These are phyloP conservation scores for Penicillium angulare DNA, from an alignment of 495 filamentous ascomycete genomes.

Conservation along the genomic window DNA sequence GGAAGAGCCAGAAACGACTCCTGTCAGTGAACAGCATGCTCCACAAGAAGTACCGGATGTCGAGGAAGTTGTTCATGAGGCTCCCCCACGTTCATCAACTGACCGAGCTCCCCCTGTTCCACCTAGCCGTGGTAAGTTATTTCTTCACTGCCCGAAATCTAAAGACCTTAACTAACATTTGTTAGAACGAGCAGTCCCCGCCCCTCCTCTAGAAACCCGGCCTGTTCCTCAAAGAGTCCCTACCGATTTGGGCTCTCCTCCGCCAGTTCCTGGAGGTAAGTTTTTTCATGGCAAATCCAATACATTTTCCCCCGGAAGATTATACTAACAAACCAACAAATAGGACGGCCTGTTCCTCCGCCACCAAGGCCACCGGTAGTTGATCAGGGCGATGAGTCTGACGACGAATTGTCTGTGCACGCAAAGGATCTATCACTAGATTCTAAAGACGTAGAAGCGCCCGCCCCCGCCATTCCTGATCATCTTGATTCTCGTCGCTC, in stretches of 20 bases:
- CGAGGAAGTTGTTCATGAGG: conserved; percentile 54
- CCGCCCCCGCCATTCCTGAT: conserved; percentile 45
- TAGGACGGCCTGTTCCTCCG: conserved; percentile 60
- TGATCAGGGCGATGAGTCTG: conserved; percentile 82
- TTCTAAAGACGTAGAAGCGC: conserved; percentile 38
- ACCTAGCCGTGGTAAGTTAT: conserved; percentile 51
- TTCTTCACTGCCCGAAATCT: too few relatives aligned
- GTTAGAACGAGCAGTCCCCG: conserved; percentile 28
- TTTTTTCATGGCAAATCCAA: conserved; percentile 9
- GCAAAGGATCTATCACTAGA: conserved; percentile 48
- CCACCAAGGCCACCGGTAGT: conserved; percentile 55
- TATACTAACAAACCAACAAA: conserved; percentile 20
- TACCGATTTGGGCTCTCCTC: conserved; percentile 64
- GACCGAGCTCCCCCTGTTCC: conserved; percentile 45
- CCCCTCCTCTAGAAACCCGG: conserved; percentile 32
- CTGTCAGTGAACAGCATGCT: conserved; percentile 43
- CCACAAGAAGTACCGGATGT: conserved; percentile 58
- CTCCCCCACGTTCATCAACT: conserved; percentile 43
- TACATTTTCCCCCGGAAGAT: conserved; percentile 8
- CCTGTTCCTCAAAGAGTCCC: conserved; percentile 56
- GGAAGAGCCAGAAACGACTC: conserved; percentile 31
- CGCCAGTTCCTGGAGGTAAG: conserved; percentile 68
- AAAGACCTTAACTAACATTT: conserved; percentile 4
- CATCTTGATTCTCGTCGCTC: conserved; percentile 42
- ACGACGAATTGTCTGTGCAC: conserved; percentile 84